These are phyloP conservation scores for Astrocystis sublimbata DNA, from an alignment of 495 filamentous ascomycete genomes.

Conservation along the genomic window DNA sequence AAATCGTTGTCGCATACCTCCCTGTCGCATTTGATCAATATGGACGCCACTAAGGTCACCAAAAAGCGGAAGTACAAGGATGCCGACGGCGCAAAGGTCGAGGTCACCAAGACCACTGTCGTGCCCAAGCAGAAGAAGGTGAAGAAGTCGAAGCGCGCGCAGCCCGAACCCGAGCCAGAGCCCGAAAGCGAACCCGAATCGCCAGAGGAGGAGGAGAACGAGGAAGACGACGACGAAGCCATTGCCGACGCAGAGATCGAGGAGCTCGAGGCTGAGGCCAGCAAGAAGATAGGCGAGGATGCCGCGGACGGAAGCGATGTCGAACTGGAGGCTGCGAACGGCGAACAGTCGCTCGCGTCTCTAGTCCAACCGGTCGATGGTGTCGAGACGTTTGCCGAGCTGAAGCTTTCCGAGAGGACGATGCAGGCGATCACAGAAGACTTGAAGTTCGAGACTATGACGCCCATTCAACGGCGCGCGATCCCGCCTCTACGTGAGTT, in stretches of 20 bases:
- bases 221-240: constrained; percentile 26
- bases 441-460: constrained; percentile 95
- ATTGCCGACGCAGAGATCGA: constrained; percentile 27
- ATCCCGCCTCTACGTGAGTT: constrained; percentile 71
- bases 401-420: constrained; percentile 84
- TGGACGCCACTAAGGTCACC: constrained; percentile 43
- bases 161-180: constrained; percentile 30
- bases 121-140: constrained; percentile 34
- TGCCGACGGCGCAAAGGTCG: constrained; percentile 33
- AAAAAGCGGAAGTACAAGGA: constrained; percentile 53
- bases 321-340: constrained; percentile 17
- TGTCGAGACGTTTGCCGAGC: constrained; percentile 66
- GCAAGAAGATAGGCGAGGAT: constrained; percentile 26
- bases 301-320: constrained; percentile 21
- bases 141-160: constrained; percentile 34
- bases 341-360: background rate
- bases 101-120: constrained; percentile 15
- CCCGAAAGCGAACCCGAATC: constrained; percentile 23
- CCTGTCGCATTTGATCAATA: constrained; percentile 25
- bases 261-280: constrained; percentile 24
- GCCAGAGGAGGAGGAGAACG: background rate
- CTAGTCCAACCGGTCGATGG: constrained; percentile 21
- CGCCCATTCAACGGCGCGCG: constrained; percentile 85
- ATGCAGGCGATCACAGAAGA: constrained; percentile 77
- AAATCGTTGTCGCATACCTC: too few species aligned